Percentiles rank a stretch among this genome's conserved stretches.
phyloP scores from a whole-genome alignment of 2,329 filamentous ascomycete genomes.

The Paecilomyces fulvus region DNA sequence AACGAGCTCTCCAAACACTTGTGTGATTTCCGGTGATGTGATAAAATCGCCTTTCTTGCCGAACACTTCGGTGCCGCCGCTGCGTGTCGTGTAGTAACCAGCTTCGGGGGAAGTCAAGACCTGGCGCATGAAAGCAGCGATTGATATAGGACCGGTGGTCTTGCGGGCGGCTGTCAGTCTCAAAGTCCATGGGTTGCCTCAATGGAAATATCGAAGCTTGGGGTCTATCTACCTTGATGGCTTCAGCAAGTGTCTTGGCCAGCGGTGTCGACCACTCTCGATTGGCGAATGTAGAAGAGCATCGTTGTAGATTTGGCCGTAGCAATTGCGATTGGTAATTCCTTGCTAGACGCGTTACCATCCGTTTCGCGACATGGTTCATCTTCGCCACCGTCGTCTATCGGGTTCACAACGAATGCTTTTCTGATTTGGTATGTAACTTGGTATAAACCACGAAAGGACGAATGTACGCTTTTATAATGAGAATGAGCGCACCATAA shows the following conservation, averaged over 20 bases:
- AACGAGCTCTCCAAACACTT: constrained; percentile 89
- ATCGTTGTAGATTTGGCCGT: constrained; percentile 15
- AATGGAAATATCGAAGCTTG: not conserved
- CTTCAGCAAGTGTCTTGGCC: constrained; percentile 76
- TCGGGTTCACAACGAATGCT: not conserved
- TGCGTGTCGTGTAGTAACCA: constrained; percentile 82
- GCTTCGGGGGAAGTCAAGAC: constrained; percentile 84
- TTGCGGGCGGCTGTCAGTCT: constrained; percentile 30
- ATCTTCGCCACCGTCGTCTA: not conserved
- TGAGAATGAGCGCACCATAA: not conserved
- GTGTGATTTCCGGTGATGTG: constrained; percentile 94
- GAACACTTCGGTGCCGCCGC: constrained; percentile 72
- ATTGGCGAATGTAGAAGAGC: constrained; percentile 25
- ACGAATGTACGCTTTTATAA: not conserved
- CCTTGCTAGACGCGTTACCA: not conserved
- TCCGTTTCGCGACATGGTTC: constrained; percentile 2
- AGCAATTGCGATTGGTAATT: not conserved
- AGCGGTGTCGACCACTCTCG: constrained; percentile 86
- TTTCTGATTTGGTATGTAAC: not conserved
- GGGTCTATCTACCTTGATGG: constrained; percentile 59
- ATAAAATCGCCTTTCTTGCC: constrained; percentile 92
- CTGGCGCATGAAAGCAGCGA: constrained; percentile 97
- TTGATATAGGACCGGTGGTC: constrained; percentile 81
- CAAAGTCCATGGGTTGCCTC: not conserved
- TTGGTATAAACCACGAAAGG: not conserved